Percentiles rank a stretch among this genome's conserved stretches.
Conservation (phyloP, 768 basidiomycete genomes). For the Chalciporus chontae region DNA sequence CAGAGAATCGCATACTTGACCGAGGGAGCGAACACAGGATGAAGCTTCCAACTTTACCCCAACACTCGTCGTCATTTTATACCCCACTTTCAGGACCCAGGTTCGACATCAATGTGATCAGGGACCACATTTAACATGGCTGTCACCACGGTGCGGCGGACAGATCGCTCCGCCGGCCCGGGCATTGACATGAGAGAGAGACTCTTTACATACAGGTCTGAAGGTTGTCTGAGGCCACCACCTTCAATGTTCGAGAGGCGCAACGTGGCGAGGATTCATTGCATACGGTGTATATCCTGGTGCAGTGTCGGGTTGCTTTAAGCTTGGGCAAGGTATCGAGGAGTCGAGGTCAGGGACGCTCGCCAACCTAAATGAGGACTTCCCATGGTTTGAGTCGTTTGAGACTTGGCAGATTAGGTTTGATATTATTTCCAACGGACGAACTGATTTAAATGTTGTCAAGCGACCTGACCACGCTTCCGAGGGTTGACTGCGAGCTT, state of each 20-base stretch:
- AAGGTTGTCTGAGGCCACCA: too few relatives aligned
- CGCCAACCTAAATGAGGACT: neutral
- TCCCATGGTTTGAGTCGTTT: neutral
- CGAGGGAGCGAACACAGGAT: neutral
- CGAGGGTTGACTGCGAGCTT: neutral
- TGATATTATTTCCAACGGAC: neutral
- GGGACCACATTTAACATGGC: too few relatives aligned
- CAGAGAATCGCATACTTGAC: neutral
- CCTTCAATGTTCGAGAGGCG: neutral
- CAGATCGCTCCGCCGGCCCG: neutral
- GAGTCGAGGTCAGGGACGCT: neutral
- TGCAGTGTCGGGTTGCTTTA: neutral
- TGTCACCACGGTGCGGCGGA: too few relatives aligned
- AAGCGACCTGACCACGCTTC: too few relatives aligned
- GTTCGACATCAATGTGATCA: too few relatives aligned
- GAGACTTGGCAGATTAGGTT: neutral
- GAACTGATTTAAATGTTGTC: too few relatives aligned
- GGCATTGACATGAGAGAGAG: neutral
- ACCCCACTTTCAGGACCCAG: neutral
- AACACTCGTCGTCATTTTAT: slow-evolving; percentile 1
- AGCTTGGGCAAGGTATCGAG: neutral
- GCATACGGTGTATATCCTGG: neutral
- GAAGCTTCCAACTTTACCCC: neutral
- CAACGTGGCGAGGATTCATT: neutral
- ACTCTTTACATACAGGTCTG: too few relatives aligned